A percentile compares a stretch with the other conserved stretches of the same genome.
phyloP scores from a whole-genome alignment of 192 early-diverging fungal genomes.

The Dissophora ornata region DNA sequence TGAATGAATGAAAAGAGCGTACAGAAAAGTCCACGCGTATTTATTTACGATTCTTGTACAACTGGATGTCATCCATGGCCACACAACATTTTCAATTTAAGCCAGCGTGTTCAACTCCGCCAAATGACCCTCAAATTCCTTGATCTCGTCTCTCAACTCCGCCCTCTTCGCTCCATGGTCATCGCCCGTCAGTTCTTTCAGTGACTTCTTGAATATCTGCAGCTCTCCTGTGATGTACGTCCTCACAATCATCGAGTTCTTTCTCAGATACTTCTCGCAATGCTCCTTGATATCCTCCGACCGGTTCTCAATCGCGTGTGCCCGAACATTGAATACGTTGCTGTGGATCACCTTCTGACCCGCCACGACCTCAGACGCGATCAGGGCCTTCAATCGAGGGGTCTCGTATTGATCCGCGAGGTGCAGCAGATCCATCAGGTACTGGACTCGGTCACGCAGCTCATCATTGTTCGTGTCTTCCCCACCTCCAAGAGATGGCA shows the following conservation, averaged over 20 bases:
- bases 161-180: background rate
- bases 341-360: background rate
- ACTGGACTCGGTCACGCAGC: slow-evolving; percentile 7
- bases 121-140: background rate
- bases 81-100: too few species aligned
- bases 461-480: background rate
- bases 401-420: slow-evolving; percentile 7
- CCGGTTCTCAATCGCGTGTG: background rate
- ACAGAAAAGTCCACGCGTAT: too few species aligned
- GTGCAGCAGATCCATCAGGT: slow-evolving; percentile 10
- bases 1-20: too few species aligned
- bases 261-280: slow-evolving; percentile 13
- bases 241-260: slow-evolving; percentile 1
- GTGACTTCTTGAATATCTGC: too few species aligned
- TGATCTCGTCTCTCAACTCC: background rate
- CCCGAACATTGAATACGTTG: slow-evolving; percentile 18
- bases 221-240: slow-evolving; percentile 2
- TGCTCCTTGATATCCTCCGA: slow-evolving; percentile 1
- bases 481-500: background rate
- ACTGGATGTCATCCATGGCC: too few species aligned
- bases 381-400: slow-evolving; percentile 11
- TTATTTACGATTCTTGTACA: too few species aligned
- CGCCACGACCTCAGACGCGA: slow-evolving; percentile 9
- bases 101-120: too few species aligned
- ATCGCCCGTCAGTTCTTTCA: background rate